Evolutionary conservation across 306 rosid species (phyloP).

Genomic region (Cyclanthera cordifolia): DNA sequence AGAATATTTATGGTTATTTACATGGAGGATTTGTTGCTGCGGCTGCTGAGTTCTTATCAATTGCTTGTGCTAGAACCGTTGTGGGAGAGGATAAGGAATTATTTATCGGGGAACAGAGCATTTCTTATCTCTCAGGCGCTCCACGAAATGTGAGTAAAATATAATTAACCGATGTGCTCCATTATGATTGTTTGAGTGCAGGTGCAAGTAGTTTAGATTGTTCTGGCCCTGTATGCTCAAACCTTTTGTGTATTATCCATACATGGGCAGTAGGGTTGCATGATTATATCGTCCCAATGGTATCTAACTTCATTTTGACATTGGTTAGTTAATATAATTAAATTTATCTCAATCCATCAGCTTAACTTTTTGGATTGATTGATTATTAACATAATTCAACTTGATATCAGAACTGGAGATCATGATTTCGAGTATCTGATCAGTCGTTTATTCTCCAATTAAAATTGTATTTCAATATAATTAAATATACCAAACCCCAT

Average conservation of each 20-base stretch:
- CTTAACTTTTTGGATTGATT: too few relatives aligned
- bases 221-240: neutral
- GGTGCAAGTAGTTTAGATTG: neutral
- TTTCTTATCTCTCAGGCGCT: conserved; percentile 39
- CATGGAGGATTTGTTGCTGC: conserved; percentile 44
- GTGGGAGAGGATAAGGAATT: conserved; percentile 27
- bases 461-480: too few relatives aligned
- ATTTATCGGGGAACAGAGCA: conserved; percentile 38
- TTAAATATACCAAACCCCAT: too few relatives aligned
- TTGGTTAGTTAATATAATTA: too few relatives aligned
- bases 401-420: too few relatives aligned
- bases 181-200: neutral
- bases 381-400: too few relatives aligned
- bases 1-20: conserved; percentile 23
- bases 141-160: conserved; percentile 26
- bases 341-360: too few relatives aligned
- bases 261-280: neutral
- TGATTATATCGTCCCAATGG: neutral
- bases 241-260: neutral
- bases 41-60: conserved; percentile 28
- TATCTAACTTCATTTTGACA: too few relatives aligned
- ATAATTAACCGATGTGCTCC: neutral
- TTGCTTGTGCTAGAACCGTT: conserved; percentile 39
- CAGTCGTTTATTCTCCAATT: too few relatives aligned
- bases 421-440: too few relatives aligned